A percentile compares a stretch with the other conserved stretches of the same genome.
Conservation (phyloP, 2,329 filamentous ascomycete species). For the Cordyceps militaris region DNA sequence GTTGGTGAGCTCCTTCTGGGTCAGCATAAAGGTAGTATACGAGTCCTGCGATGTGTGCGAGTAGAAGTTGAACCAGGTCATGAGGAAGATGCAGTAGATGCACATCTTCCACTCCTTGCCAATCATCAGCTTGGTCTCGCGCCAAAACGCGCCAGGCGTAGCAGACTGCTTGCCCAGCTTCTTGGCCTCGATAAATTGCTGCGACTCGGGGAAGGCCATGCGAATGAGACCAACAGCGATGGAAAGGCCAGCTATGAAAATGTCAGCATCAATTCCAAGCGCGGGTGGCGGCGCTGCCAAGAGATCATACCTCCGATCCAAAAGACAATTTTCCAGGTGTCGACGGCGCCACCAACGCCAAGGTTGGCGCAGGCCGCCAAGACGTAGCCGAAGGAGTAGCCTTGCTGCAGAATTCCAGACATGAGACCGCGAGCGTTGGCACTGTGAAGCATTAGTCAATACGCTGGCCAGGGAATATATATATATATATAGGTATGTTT, state of each 20-base stretch:
- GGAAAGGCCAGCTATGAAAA: slow-evolving; percentile 48
- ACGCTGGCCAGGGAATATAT: no score
- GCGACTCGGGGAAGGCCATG: slow-evolving; percentile 63
- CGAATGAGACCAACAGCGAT: slow-evolving; percentile 62
- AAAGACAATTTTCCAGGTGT: slow-evolving; percentile 70
- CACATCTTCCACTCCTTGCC: slow-evolving; percentile 67
- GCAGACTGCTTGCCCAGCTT: slow-evolving; percentile 45
- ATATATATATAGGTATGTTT: not conserved
- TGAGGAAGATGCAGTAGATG: slow-evolving; percentile 69
- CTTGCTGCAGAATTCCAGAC: slow-evolving; percentile 76
- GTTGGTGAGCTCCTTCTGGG: slow-evolving; percentile 62
- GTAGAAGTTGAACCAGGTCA: slow-evolving; percentile 72
- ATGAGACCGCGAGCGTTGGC: slow-evolving; percentile 67
- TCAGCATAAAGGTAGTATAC: slow-evolving; percentile 74
- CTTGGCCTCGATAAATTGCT: slow-evolving; percentile 67
- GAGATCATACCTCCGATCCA: slow-evolving; percentile 52
- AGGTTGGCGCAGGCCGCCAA: slow-evolving; percentile 70
- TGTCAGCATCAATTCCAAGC: not conserved
- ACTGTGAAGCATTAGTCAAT: slow-evolving; percentile 25
- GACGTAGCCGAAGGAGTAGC: slow-evolving; percentile 74
- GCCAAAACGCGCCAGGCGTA: slow-evolving; percentile 53
- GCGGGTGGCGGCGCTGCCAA: slow-evolving; percentile 1
- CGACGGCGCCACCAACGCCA: slow-evolving; percentile 55
- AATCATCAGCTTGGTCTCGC: slow-evolving; percentile 62
- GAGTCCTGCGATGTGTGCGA: slow-evolving; percentile 75